Evolutionary conservation across 192 early-diverging fungal species (phyloP).

Genomic region (Podila verticillata): DNA sequence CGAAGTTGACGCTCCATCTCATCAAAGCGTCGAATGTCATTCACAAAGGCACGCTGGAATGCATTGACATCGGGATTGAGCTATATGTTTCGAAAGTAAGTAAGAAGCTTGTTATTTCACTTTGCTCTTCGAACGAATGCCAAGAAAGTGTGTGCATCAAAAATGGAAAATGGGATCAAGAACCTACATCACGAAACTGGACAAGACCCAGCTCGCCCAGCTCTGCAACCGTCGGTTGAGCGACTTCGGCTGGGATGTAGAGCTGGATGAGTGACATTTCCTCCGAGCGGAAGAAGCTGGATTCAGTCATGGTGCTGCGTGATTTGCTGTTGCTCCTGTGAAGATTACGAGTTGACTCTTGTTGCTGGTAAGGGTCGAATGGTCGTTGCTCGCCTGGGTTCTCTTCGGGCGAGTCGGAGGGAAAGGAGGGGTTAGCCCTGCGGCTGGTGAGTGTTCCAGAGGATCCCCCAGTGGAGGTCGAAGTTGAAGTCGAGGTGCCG

Average conservation of each 20-base stretch:
- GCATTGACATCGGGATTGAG: conserved; percentile 94
- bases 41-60: conserved; percentile 96
- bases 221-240: conserved; percentile 90
- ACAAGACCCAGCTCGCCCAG: conserved; percentile 95
- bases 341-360: conserved; percentile 18
- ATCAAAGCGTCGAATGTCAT: conserved; percentile 93
- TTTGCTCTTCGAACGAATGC: too few species aligned
- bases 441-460: conserved; percentile 6
- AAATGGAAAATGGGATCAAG: not conserved
- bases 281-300: conserved; percentile 88
- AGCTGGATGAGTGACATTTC: conserved; percentile 95
- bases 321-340: conserved; percentile 8
- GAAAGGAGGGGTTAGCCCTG: not conserved
- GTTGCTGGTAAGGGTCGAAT: conserved; percentile 24
- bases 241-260: conserved; percentile 95
- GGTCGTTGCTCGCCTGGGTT: not conserved
- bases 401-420: conserved; percentile 9
- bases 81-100: conserved; percentile 42
- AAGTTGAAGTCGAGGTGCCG: not conserved
- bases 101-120: too few species aligned
- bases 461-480: not conserved
- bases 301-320: conserved; percentile 49
- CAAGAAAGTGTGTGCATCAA: not conserved
- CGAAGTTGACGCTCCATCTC: conserved; percentile 97
- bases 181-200: conserved; percentile 92